A percentile compares a stretch with the other conserved stretches of the same genome.
phyloP scores from a whole-genome alignment of 1,139 yeast species.

The Suhomyces maxii region DNA sequence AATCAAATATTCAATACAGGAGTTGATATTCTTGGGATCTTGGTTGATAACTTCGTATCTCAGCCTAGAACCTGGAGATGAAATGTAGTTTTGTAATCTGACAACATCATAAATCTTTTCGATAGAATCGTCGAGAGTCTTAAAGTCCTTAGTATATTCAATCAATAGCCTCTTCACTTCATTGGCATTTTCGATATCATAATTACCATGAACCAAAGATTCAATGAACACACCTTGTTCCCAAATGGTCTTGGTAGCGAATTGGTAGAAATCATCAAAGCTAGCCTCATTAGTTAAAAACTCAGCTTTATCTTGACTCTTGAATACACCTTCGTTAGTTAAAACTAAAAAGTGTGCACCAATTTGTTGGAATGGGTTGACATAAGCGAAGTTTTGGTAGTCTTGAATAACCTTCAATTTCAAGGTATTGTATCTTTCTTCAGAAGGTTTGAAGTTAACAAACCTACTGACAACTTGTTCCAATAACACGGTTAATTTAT shows the following conservation, averaged over 20 bases:
- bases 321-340: slow-evolving; percentile 70
- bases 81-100: slow-evolving; percentile 33
- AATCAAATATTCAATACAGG: slow-evolving; percentile 77
- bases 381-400: slow-evolving; percentile 68
- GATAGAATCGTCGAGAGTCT: slow-evolving; percentile 43
- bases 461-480: slow-evolving; percentile 59
- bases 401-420: slow-evolving; percentile 65
- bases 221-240: slow-evolving; percentile 60
- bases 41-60: slow-evolving; percentile 54
- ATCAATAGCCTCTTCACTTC: slow-evolving; percentile 24
- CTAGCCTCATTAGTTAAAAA: slow-evolving; percentile 45
- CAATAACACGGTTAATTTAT: slow-evolving; percentile 67
- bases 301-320: slow-evolving; percentile 58
- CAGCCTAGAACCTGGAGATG: slow-evolving; percentile 44
- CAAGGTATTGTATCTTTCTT: slow-evolving; percentile 62
- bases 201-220: slow-evolving; percentile 77
- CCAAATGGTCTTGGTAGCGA: slow-evolving; percentile 45
- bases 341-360: slow-evolving; percentile 61
- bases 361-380: slow-evolving; percentile 75
- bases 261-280: slow-evolving; percentile 47
- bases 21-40: slow-evolving; percentile 75
- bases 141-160: slow-evolving; percentile 19
- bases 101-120: slow-evolving; percentile 28
- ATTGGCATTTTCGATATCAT: slow-evolving; percentile 54
- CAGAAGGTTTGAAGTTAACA: slow-evolving; percentile 50